phyloP scores from a whole-genome alignment of 768 basidiomycete species.

The Trametes cinnabarina region DNA sequence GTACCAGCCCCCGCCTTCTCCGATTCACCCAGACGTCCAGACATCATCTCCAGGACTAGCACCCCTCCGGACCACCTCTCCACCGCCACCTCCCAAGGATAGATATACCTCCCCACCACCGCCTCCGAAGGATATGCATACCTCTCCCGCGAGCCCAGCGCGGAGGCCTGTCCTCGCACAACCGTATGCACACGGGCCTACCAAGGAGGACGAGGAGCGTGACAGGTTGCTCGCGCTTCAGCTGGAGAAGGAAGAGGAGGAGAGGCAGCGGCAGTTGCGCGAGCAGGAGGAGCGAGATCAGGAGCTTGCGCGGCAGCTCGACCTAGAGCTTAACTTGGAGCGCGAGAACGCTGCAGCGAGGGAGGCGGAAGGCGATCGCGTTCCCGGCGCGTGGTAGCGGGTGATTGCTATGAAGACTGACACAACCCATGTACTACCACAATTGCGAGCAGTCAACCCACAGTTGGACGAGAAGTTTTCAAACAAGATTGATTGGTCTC shows the following conservation, averaged over 20 bases:
- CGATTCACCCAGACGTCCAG: not conserved
- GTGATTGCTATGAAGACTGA: not conserved
- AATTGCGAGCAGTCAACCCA: not conserved
- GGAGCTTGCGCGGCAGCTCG: constrained; percentile 52
- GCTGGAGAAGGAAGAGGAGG: constrained; percentile 34
- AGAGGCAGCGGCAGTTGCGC: constrained; percentile 42
- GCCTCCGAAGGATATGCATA: not conserved
- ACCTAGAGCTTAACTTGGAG: constrained; percentile 50
- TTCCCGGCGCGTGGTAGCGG: constrained; percentile 1
- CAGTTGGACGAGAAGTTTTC: not conserved
- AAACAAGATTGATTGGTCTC: constrained; percentile 8
- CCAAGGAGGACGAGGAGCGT: constrained; percentile 16
- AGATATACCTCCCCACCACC: not conserved
- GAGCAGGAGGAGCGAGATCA: constrained; percentile 38
- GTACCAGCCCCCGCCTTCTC: constrained; percentile 8
- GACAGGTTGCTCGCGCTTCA: constrained; percentile 20
- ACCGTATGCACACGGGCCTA: not conserved
- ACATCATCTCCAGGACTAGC: too few relatives aligned
- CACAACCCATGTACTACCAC: not conserved
- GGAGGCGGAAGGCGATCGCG: not conserved
- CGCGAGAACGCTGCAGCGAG: not conserved
- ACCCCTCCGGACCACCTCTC: too few relatives aligned
- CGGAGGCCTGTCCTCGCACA: not conserved
- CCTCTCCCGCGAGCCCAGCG: not conserved
- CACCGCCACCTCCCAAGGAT: too few relatives aligned